Conservation (phyloP, 306 rosid species). For the Notholithocarpus densiflorus region DNA sequence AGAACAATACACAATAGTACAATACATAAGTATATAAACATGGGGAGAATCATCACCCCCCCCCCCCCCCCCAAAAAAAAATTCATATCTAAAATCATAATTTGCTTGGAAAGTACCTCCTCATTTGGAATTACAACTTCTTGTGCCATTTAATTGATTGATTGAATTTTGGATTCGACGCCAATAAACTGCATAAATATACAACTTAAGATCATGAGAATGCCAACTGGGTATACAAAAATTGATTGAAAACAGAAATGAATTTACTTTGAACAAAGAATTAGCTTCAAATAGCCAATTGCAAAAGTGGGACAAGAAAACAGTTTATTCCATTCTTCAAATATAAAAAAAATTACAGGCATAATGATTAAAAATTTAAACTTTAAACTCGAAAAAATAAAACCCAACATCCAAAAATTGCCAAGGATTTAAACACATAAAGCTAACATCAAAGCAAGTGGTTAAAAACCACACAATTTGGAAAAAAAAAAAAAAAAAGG, state of each 20-base stretch:
- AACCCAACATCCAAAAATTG: neutral
- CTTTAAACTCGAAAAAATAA: neutral
- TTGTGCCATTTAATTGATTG: constrained; percentile 46
- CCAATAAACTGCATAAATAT: constrained; percentile 21
- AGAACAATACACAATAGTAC: neutral
- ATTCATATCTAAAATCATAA: neutral
- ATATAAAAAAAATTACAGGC: too few relatives aligned
- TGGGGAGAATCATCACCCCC: too few relatives aligned
- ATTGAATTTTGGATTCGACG: neutral
- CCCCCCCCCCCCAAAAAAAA: neutral
- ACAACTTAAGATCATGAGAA: neutral
- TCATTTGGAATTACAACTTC: constrained; percentile 35
- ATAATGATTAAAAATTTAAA: too few relatives aligned
- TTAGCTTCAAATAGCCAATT: neutral
- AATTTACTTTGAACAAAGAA: neutral
- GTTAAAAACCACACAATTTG: too few relatives aligned
- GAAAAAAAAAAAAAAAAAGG: too few relatives aligned
- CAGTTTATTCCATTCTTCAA: neutral
- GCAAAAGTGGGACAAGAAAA: too few relatives aligned
- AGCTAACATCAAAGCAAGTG: neutral
- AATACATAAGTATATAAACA: neutral
- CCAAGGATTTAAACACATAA: neutral
- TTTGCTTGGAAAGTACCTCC: constrained; percentile 36
- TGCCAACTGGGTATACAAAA: neutral
- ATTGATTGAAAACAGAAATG: neutral